phyloP scores from a whole-genome alignment of 345 rosid genomes.

The Ceriops decandra region DNA sequence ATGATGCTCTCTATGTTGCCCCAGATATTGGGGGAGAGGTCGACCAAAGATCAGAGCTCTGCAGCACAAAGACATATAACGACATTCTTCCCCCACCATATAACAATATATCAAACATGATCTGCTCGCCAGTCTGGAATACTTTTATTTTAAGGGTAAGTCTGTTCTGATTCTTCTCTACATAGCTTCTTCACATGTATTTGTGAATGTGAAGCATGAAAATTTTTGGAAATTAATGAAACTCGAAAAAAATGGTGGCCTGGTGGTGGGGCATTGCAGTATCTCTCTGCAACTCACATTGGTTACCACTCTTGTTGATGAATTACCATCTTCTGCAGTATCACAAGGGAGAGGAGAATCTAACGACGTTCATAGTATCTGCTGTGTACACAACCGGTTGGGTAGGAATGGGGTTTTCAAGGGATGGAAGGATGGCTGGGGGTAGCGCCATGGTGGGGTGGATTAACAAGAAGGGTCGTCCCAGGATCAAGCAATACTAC shows the following conservation, averaged over 20 bases:
- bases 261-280: not conserved
- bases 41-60: slow-evolving; percentile 39
- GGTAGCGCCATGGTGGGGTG: slow-evolving; percentile 91
- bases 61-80: slow-evolving; percentile 42
- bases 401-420: slow-evolving; percentile 90
- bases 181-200: not conserved
- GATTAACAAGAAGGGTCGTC: slow-evolving; percentile 68
- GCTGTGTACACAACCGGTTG: slow-evolving; percentile 86
- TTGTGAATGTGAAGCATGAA: too few species aligned
- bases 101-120: slow-evolving; percentile 52
- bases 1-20: not conserved
- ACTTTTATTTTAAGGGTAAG: slow-evolving; percentile 72
- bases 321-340: slow-evolving; percentile 38
- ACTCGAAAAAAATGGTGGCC: not conserved
- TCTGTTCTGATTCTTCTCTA: not conserved
- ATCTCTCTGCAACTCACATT: not conserved
- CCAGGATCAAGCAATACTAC: slow-evolving; percentile 70
- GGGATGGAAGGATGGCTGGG: slow-evolving; percentile 84
- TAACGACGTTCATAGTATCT: slow-evolving; percentile 63
- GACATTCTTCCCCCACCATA: slow-evolving; percentile 77
- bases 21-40: not conserved
- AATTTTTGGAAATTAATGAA: not conserved
- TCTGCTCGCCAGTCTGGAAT: slow-evolving; percentile 77
- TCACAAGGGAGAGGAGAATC: slow-evolving; percentile 55
- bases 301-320: not conserved